Conservation (phyloP, 208 protist species). For the Leishmania braziliensis region DNA sequence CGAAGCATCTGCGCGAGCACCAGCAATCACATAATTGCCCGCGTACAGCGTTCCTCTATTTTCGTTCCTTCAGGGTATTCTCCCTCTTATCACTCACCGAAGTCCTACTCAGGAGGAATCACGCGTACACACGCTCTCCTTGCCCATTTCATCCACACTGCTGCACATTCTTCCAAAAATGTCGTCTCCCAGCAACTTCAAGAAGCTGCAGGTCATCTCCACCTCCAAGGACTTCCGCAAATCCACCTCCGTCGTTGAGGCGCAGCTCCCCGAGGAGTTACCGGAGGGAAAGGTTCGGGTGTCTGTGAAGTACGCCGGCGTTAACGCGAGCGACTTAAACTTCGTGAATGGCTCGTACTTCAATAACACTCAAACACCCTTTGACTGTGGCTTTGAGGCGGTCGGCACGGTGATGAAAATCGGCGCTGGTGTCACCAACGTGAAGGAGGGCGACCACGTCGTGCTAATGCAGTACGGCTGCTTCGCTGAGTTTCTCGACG, state of each 20-base stretch:
- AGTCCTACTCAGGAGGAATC: not conserved
- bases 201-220: constrained; percentile 47
- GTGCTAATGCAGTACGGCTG: constrained; percentile 49
- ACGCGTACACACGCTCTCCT: not conserved
- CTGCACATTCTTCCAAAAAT: constrained; percentile 13
- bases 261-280: constrained; percentile 34
- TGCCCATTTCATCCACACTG: not conserved
- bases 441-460: constrained; percentile 48
- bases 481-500: constrained; percentile 55
- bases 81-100: no score
- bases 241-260: constrained; percentile 32
- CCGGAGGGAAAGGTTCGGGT: constrained; percentile 48
- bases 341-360: constrained; percentile 65
- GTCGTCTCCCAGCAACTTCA: constrained; percentile 28
- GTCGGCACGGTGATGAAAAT: constrained; percentile 60
- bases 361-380: constrained; percentile 40
- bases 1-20: not conserved
- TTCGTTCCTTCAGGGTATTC: no score
- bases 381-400: constrained; percentile 82
- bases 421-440: constrained; percentile 39
- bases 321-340: constrained; percentile 84
- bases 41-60: not conserved
- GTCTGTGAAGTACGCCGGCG: constrained; percentile 52
- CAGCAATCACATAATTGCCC: not conserved
- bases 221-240: constrained; percentile 48